Base-by-base conservation (phyloP, 371 early-diverging fungal species). In the Mortierella sp. region DNA sequence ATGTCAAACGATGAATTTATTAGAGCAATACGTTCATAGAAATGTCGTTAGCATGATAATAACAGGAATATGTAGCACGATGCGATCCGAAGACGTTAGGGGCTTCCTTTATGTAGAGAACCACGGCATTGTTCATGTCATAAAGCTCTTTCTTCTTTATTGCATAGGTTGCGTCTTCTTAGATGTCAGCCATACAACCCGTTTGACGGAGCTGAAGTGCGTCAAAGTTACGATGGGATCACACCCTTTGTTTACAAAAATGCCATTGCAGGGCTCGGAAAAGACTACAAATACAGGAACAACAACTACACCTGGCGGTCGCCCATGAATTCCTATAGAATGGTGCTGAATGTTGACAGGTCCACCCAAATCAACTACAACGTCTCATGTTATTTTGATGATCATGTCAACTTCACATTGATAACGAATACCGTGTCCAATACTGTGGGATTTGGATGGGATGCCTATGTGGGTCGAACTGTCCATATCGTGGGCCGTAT, bases 291-390 rank as follows among this genome's bases (percentile, higher is more conserved):
- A n/a, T 43, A 43, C 21, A 43, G 17, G 43, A 43, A 21, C 43
- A 43, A 8, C 17, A 17, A 8, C 43, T 43, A 43, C 43, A 17
- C 43, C 1, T 43, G 43, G 7, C n/a, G n/a, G n/a, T n/a, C 17
- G 43, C 11, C 1, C 17, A 43, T 43, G 43, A 43, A 8, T n/a
- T 15, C 7, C 17, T 43, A 43, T n/a, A 11, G 43, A 6, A 43
- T 43, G 6, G 43, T 43, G 17, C 43, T 15, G 15, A 43, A 17
- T 21, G 2, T n/a, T 9, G 43, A 43, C 17, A 43, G 43, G 21
- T 43, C 43, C 43, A 43, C 43, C 17, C 43, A 43, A n/a, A 43
- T 43, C 43, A 43, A 43, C 43, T 43, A 43, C 43, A 43, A 43
- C 8, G 43, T 17, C 43, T 43, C 43, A 15, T 43, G 43, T n/a